Evolutionary conservation across 805 yeast genomes (phyloP).

Genomic region (Cyberlindnera japonica): DNA sequence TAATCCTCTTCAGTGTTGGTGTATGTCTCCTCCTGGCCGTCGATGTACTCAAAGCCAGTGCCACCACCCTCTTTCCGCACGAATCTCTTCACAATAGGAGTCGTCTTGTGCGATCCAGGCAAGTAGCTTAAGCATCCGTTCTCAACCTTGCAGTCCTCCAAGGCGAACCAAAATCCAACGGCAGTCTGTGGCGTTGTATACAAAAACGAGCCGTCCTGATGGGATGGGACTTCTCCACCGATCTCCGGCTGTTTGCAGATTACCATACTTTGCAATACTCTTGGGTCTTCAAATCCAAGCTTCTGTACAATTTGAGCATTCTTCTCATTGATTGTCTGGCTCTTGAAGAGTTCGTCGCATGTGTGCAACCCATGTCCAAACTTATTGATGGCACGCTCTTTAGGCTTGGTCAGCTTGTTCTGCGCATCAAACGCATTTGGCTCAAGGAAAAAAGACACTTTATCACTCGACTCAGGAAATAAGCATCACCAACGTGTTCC

Average conservation of each 20-base stretch:
- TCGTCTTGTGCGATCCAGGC: constrained; percentile 66
- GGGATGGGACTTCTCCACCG: constrained; percentile 73
- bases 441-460: constrained; percentile 67
- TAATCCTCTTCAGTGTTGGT: constrained; percentile 37
- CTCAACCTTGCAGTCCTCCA: constrained; percentile 62
- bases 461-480: constrained; percentile 69
- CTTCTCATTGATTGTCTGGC: constrained; percentile 48
- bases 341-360: constrained; percentile 42
- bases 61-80: constrained; percentile 51
- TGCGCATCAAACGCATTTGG: constrained; percentile 57
- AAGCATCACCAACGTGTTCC: constrained; percentile 68
- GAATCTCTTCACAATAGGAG: constrained; percentile 58
- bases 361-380: constrained; percentile 77
- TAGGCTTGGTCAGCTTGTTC: constrained; percentile 51
- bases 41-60: constrained; percentile 58
- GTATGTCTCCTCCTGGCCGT: constrained; percentile 25
- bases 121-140: constrained; percentile 70
- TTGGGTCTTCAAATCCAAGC: constrained; percentile 57
- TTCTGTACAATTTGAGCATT: constrained; percentile 49
- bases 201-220: constrained; percentile 71
- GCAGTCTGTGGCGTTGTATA: constrained; percentile 70
- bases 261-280: constrained; percentile 74
- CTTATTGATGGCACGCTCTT: constrained; percentile 62
- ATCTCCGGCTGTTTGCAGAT: constrained; percentile 75
- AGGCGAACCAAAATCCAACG: constrained; percentile 78